These are phyloP conservation scores for Tylopilus plumbeoviolaceoides DNA, from an alignment of 768 basidiomycete species.

Conservation along the genomic window DNA sequence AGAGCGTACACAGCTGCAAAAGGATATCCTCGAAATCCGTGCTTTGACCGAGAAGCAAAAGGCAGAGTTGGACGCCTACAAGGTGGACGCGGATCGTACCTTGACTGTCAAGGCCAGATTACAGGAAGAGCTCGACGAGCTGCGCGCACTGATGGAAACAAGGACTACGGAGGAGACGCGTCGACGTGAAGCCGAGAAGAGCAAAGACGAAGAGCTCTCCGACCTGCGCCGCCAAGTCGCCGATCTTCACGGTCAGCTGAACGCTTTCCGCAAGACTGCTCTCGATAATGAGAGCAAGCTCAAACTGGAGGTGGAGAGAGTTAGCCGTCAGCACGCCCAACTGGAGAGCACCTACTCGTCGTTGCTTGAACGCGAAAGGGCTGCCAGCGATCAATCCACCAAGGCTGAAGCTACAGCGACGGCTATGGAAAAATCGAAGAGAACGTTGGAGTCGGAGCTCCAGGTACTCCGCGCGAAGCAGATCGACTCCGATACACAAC, in stretches of 20 bases:
- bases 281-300: slow-evolving; percentile 69
- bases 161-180: slow-evolving; percentile 85
- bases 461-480: slow-evolving; percentile 65
- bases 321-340: slow-evolving; percentile 54
- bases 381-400: slow-evolving; percentile 46
- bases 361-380: slow-evolving; percentile 57
- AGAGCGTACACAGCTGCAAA: slow-evolving; percentile 51
- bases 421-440: slow-evolving; percentile 66
- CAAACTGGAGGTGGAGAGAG: slow-evolving; percentile 68
- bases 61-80: slow-evolving; percentile 58
- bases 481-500: slow-evolving; percentile 58
- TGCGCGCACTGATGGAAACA: slow-evolving; percentile 77
- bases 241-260: slow-evolving; percentile 63
- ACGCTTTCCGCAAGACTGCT: slow-evolving; percentile 55
- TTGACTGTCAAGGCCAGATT: slow-evolving; percentile 52
- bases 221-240: slow-evolving; percentile 62
- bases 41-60: slow-evolving; percentile 62
- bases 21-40: slow-evolving; percentile 66
- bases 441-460: slow-evolving; percentile 67
- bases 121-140: slow-evolving; percentile 79
- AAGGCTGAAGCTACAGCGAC: slow-evolving; percentile 46
- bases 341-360: slow-evolving; percentile 60
- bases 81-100: slow-evolving; percentile 47
- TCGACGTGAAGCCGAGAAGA: slow-evolving; percentile 78
- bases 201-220: slow-evolving; percentile 79